Conservation (phyloP, 2,329 filamentous ascomycete species). For the Exophiala bonariae region DNA sequence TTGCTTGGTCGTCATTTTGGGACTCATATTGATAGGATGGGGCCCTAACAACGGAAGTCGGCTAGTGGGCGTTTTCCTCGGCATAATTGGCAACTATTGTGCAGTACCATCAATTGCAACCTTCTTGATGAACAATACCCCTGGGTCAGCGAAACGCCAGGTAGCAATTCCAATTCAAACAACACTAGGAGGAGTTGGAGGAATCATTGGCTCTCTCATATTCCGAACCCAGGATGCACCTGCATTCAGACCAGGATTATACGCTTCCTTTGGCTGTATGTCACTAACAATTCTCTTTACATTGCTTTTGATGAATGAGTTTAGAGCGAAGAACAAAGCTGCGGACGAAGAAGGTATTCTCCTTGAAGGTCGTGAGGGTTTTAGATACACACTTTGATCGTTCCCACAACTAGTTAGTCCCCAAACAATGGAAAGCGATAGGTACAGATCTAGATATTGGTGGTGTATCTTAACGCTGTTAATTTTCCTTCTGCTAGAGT, state of each 20-base stretch:
- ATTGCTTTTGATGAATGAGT: not conserved
- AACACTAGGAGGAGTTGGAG: slow-evolving; percentile 61
- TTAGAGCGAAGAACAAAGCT: not conserved
- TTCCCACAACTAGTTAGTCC: no score
- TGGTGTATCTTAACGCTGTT: no score
- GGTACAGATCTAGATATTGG: no score
- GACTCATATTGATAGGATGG: slow-evolving; percentile 64
- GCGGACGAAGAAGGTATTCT: not conserved
- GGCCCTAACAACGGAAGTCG: slow-evolving; percentile 54
- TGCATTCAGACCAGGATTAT: slow-evolving; percentile 32
- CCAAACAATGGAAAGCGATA: no score
- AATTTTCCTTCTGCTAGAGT: no score
- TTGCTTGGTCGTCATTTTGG: slow-evolving; percentile 60
- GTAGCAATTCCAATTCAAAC: slow-evolving; percentile 32
- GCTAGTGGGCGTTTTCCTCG: slow-evolving; percentile 73
- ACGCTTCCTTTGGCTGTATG: not conserved
- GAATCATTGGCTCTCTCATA: slow-evolving; percentile 71
- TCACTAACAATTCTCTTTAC: not conserved
- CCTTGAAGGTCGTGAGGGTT: not conserved
- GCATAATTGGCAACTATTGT: slow-evolving; percentile 72
- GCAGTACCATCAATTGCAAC: slow-evolving; percentile 73
- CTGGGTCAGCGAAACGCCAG: slow-evolving; percentile 83
- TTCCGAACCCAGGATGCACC: slow-evolving; percentile 54
- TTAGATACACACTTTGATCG: not conserved
- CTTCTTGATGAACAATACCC: slow-evolving; percentile 83